Conservation (phyloP, 2,329 filamentous ascomycete genomes). For the Colletotrichum liriopes region DNA sequence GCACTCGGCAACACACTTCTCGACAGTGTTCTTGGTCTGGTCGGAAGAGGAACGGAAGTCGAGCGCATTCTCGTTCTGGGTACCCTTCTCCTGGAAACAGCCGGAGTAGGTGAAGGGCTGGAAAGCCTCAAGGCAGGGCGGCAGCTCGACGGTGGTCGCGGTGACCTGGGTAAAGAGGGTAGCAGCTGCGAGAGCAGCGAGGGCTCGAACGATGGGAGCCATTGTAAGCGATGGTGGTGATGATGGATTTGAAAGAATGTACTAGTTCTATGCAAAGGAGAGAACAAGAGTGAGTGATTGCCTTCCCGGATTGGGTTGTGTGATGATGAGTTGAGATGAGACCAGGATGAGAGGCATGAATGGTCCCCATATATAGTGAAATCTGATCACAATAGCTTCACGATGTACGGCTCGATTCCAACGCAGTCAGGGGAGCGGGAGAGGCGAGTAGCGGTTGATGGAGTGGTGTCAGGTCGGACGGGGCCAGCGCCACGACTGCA, state of each 20-base stretch:
- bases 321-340: conserved; percentile 20
- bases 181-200: conserved; percentile 57
- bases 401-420: not conserved
- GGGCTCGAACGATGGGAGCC: conserved; percentile 50
- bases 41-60: conserved; percentile 59
- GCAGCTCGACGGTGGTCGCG: conserved; percentile 62
- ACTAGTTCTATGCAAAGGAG: conserved; percentile 44
- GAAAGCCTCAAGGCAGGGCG: conserved; percentile 61
- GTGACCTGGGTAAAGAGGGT: conserved; percentile 55
- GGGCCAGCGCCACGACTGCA: conserved; percentile 18
- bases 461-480: conserved; percentile 32
- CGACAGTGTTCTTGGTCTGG: conserved; percentile 61
- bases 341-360: conserved; percentile 18
- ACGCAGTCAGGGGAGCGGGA: conserved; percentile 18
- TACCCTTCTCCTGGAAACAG: conserved; percentile 60
- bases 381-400: conserved; percentile 24
- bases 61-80: conserved; percentile 50
- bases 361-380: conserved; percentile 37
- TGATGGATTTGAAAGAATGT: conserved; percentile 37
- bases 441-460: conserved; percentile 25
- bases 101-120: conserved; percentile 65
- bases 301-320: conserved; percentile 32
- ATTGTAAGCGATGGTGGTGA: conserved; percentile 48
- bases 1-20: conserved; percentile 64
- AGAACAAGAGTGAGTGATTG: conserved; percentile 43